Evolutionary conservation across 805 yeast genomes (phyloP), one percentile per base, ranked within the genome.

Genomic region (Myxozyma monticola): DNA sequence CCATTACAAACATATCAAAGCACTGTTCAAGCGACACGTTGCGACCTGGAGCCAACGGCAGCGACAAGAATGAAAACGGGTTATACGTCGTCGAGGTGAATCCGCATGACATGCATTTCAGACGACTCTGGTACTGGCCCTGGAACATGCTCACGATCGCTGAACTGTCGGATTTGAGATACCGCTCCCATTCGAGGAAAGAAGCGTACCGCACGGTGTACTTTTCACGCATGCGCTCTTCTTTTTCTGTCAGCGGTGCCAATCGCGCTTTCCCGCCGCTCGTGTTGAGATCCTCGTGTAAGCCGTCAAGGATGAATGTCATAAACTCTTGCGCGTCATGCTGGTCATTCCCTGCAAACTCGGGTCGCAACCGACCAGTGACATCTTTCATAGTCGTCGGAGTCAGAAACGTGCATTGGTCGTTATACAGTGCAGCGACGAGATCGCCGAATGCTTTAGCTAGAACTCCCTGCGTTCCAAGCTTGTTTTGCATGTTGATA

Each of bases 121-220:
- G 71, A 46, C 79, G 83, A n/a, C 95, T 85, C 42, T 85, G 76
- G 61, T 84, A 85, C 67, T 90, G 97, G 1, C 97, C 98, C 64
- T 88, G 95, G 65, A 88, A 88, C 44, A 80, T 76, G 59, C 86
- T 90, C 1, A 86, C 93, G 21, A 90, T 76, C 1, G 83, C 75
- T 34, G 96, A 88, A 57, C 84, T 82, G 64, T 90, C 88, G 18
- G 86, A 77, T 50, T 81, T 82, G 48, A 88, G 70, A 64, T 88
- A 88, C 49, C 95, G 72, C 62, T 87, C 96, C 98, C 98, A 90
- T 65, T 90, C 96, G 42, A 88, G 79, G 0, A 93, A 79, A 0
- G 96, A 83, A 0, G 96, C 96, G 22, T 85, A 72, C 49, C 96
- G 74, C 1, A 88, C 75, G 0, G 95, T 85, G 62, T 88, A 68